A percentile compares a stretch with the other conserved stretches of the same genome.
Conservation (phyloP, 371 early-diverging fungal species). For the Capniomyces stellatus region DNA sequence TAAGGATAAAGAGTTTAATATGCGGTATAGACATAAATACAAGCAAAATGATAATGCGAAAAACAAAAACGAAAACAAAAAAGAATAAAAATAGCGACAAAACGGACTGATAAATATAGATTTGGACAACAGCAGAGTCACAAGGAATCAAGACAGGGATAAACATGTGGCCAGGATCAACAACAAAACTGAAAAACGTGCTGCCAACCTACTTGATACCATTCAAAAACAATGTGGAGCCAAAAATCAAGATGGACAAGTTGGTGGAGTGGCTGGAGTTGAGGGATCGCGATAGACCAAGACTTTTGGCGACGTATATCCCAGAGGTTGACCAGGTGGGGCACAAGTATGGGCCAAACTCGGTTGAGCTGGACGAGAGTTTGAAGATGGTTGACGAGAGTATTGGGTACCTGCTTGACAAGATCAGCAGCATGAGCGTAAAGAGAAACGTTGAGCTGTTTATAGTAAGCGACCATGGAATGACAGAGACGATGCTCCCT, state of each 20-base stretch:
- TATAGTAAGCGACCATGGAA: slow-evolving; percentile 88
- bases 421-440: slow-evolving; percentile 36
- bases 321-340: slow-evolving; percentile 69
- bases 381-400: slow-evolving; percentile 44
- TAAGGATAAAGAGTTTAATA: slow-evolving; percentile 11
- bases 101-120: slow-evolving; percentile 24
- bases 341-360: slow-evolving; percentile 59
- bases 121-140: slow-evolving; percentile 69
- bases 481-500: slow-evolving; percentile 37
- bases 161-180: slow-evolving; percentile 81
- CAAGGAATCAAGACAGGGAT: slow-evolving; percentile 47
- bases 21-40: not conserved
- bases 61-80: not conserved
- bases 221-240: slow-evolving; percentile 28
- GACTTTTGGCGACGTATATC: slow-evolving; percentile 57
- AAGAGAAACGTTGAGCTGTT: slow-evolving; percentile 51
- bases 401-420: slow-evolving; percentile 36
- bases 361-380: slow-evolving; percentile 36
- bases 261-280: slow-evolving; percentile 60
- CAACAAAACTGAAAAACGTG: slow-evolving; percentile 30
- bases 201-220: slow-evolving; percentile 46
- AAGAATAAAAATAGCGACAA: not conserved
- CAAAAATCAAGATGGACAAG: slow-evolving; percentile 37
- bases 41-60: not conserved
- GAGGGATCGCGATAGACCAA: slow-evolving; percentile 45